A percentile compares a stretch with the other conserved stretches of the same genome.
These are phyloP conservation scores for Hypoxylon sp. DNA, from an alignment of 2,329 filamentous ascomycete genomes.

Conservation along the genomic window DNA sequence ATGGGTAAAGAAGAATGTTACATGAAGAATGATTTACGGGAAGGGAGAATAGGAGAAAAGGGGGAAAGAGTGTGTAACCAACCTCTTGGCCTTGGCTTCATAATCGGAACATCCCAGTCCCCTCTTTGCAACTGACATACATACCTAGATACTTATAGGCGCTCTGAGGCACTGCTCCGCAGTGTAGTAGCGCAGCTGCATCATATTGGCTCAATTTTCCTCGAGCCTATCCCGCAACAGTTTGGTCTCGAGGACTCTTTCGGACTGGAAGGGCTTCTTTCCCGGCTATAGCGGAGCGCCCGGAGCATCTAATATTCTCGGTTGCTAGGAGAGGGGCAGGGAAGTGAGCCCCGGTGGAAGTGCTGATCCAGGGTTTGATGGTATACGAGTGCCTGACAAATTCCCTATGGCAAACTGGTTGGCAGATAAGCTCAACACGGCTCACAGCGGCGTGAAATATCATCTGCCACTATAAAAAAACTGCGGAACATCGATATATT, in stretches of 20 bases:
- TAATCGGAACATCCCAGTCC: not conserved
- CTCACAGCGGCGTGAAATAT: not conserved
- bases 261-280: constrained; percentile 34
- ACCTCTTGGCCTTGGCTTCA: not conserved
- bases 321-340: constrained; percentile 27
- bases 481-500: not conserved
- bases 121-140: not conserved
- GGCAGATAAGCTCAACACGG: constrained; percentile 13
- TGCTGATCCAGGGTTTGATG: constrained; percentile 1
- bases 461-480: not conserved
- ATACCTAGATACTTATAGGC: not conserved
- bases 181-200: not conserved
- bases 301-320: constrained; percentile 25
- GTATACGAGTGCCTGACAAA: constrained; percentile 21
- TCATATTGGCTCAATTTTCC: constrained; percentile 25
- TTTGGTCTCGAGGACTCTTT: constrained; percentile 33
- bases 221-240: constrained; percentile 10
- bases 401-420: constrained; percentile 32
- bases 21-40: not conserved
- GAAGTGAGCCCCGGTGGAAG: not conserved
- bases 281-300: constrained; percentile 9
- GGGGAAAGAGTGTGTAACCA: not conserved
- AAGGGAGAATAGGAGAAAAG: not conserved
- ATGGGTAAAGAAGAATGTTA: too few relatives aligned
- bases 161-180: not conserved